phyloP scores from a whole-genome alignment of 768 basidiomycete genomes.

The Boletus vermiculosoides region DNA sequence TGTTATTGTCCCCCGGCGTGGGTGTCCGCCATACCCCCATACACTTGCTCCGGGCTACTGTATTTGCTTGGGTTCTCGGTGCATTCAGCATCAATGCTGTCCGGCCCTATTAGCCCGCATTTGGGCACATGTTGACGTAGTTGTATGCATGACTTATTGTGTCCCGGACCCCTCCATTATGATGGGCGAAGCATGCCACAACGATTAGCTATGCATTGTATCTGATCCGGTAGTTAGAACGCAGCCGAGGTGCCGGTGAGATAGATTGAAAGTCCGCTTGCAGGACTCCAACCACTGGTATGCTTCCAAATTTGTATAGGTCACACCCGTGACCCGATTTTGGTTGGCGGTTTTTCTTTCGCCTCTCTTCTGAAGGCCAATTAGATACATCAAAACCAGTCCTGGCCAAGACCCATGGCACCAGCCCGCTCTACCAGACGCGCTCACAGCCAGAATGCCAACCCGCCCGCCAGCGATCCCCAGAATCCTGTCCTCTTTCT shows the following conservation, averaged over 20 bases:
- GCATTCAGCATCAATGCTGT: background rate
- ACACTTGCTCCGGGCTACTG: background rate
- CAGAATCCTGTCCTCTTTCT: constrained; percentile 58
- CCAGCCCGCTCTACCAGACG: constrained; percentile 64
- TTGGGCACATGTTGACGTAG: background rate
- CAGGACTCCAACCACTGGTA: constrained; percentile 30
- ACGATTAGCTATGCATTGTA: too few relatives aligned
- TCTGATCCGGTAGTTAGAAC: background rate
- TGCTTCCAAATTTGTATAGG: background rate
- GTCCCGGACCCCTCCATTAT: background rate
- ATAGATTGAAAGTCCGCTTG: constrained; percentile 22
- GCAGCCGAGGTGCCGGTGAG: constrained; percentile 8
- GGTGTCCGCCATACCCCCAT: background rate
- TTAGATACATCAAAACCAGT: constrained; percentile 21
- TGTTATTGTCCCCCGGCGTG: background rate
- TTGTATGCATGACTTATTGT: background rate
- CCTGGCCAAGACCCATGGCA: constrained; percentile 72
- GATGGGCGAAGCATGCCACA: background rate
- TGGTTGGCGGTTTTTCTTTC: constrained; percentile 13
- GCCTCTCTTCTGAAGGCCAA: constrained; percentile 13
- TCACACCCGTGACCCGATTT: constrained; percentile 23
- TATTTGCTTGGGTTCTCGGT: too few relatives aligned
- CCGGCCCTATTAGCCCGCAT: background rate
- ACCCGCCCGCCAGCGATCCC: constrained; percentile 32
- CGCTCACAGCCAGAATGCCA: constrained; percentile 36